Conservation (phyloP, 192 early-diverging fungal species). For the Piromyces sp. region DNA sequence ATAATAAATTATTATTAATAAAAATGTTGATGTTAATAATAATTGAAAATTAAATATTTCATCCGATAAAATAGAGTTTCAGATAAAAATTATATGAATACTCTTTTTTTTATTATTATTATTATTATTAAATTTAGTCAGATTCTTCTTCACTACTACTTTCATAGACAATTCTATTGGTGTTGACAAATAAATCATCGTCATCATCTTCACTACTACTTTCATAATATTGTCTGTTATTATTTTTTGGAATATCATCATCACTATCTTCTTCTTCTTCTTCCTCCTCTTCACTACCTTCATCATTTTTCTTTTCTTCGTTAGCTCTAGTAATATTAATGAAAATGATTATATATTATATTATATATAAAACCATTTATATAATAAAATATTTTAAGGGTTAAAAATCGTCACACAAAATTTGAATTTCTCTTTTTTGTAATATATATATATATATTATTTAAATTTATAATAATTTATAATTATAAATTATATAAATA, state of each 20-base stretch:
- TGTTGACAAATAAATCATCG: slow-evolving; percentile 41
- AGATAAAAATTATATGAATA: too few species aligned
- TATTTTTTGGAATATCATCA: slow-evolving; percentile 4
- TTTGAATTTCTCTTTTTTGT: too few species aligned
- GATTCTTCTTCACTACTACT: slow-evolving; percentile 16
- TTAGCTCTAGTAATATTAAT: slow-evolving; percentile 9
- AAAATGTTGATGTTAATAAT: too few species aligned
- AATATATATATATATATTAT: neutral
- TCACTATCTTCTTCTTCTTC: slow-evolving; percentile 4
- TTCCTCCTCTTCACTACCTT: slow-evolving; percentile 1
- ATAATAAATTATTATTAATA: too few species aligned
- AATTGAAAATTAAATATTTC: too few species aligned
- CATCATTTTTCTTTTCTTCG: slow-evolving; percentile 4
- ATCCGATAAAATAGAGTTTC: neutral
- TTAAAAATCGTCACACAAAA: too few species aligned
- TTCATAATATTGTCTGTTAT: neutral
- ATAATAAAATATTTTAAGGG: too few species aligned
- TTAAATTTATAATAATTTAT: neutral
- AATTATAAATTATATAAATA: too few species aligned
- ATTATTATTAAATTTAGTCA: too few species aligned
- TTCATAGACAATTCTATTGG: slow-evolving; percentile 32
- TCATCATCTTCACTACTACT: slow-evolving; percentile 13
- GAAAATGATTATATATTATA: neutral
- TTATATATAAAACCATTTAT: too few species aligned
- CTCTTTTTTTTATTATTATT: too few species aligned